These are phyloP conservation scores for Pancytospora epiphaga DNA, from an alignment of 371 early-diverging fungal species.

Conservation along the genomic window DNA sequence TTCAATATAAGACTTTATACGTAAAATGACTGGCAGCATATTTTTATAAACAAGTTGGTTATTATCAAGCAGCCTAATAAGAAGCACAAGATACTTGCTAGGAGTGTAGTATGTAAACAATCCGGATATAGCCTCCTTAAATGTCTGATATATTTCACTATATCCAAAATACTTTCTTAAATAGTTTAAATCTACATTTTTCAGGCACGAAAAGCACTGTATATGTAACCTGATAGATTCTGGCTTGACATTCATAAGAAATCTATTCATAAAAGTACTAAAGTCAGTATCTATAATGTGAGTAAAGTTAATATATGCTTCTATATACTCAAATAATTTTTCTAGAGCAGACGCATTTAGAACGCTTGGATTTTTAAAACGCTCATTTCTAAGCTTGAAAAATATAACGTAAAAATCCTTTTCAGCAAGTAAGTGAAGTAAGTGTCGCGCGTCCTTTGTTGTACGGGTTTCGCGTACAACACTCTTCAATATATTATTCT, in stretches of 20 bases:
- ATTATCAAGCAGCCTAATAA: constrained; percentile 45
- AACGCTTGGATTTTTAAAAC: not conserved
- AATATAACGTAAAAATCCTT: not conserved
- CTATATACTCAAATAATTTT: constrained; percentile 2
- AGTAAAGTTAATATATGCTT: not conserved
- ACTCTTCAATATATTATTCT: not conserved
- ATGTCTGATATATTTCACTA: constrained; percentile 38
- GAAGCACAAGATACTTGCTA: not conserved
- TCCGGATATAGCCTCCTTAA: constrained; percentile 32
- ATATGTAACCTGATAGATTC: not conserved
- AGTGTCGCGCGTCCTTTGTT: too few species aligned
- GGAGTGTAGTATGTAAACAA: constrained; percentile 7
- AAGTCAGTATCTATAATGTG: constrained; percentile 10
- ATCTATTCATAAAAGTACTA: not conserved
- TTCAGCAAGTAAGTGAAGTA: too few species aligned
- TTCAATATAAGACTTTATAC: constrained; percentile 35
- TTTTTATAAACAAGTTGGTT: constrained; percentile 41
- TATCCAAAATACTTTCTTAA: constrained; percentile 47
- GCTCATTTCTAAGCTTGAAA: not conserved
- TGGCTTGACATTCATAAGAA: constrained; percentile 3
- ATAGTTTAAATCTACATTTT: constrained; percentile 23
- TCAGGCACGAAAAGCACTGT: not conserved
- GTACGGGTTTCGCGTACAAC: constrained; percentile 8
- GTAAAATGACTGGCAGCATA: constrained; percentile 29
- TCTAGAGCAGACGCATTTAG: not conserved